phyloP scores from a whole-genome alignment of 1,284 basidiomycete species.

The Puccinia novopanici region DNA sequence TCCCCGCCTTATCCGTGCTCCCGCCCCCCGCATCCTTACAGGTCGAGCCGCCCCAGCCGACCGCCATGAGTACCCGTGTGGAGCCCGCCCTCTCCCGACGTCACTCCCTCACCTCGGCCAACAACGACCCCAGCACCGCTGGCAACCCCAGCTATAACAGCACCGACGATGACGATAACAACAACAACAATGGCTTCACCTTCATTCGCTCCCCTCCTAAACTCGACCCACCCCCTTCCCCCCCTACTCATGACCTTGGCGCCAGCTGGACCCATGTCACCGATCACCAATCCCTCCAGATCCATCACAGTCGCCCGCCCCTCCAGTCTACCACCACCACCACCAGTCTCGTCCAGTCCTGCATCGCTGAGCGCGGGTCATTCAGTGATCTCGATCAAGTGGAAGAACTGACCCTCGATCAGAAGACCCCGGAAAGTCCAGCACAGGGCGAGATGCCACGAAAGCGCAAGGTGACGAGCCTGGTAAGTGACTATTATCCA shows the following conservation, averaged over 20 bases:
- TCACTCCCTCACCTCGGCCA: background rate
- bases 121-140: background rate
- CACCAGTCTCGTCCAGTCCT: slow-evolving; percentile 13
- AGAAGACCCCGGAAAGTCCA: background rate
- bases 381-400: background rate
- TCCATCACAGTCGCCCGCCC: background rate
- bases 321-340: background rate
- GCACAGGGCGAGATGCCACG: background rate
- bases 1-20: background rate
- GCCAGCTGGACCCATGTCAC: background rate
- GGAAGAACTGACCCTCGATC: background rate
- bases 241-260: background rate
- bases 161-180: background rate
- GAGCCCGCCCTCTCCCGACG: slow-evolving; percentile 2
- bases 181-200: slow-evolving; percentile 3
- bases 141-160: background rate
- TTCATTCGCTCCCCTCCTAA: slow-evolving; percentile 5
- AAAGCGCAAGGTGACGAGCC: slow-evolving; percentile 3
- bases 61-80: background rate
- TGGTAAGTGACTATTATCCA: background rate
- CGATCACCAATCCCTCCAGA: background rate
- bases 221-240: background rate
- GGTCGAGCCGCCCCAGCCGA: background rate
- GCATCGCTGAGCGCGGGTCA: slow-evolving; percentile 4
- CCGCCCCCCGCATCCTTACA: background rate